Evolutionary conservation across 345 rosid species (phyloP).

Genomic region (Raphanus sativus): DNA sequence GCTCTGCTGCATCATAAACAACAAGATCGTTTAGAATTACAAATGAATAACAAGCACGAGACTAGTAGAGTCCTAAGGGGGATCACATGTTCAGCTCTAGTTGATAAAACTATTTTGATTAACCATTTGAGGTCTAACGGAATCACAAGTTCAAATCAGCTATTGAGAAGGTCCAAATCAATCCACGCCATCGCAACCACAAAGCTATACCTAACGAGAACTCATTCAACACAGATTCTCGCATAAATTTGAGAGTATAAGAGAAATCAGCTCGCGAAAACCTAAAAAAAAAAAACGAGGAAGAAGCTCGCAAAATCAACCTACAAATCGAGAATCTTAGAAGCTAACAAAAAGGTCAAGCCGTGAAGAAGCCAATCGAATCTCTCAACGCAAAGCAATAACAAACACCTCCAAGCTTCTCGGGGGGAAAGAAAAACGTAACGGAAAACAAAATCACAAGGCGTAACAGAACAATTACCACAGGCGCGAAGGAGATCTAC

Average conservation of each 20-base stretch:
- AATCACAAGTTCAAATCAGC: not conserved
- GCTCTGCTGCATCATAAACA: constrained; percentile 44
- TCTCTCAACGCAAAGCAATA: constrained; percentile 5
- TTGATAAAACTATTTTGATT: no score
- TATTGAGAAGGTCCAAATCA: not conserved
- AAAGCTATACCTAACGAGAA: constrained; percentile 20
- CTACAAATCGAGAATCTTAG: constrained; percentile 14
- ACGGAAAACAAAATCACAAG: not conserved
- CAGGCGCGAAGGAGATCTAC: constrained; percentile 28
- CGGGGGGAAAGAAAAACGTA: constrained; percentile 5
- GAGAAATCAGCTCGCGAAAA: not conserved
- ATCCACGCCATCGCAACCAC: not conserved
- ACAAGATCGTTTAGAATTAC: no score
- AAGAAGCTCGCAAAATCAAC: not conserved
- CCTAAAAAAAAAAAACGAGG: constrained; percentile 17
- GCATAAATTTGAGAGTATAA: no score
- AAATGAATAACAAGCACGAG: not conserved
- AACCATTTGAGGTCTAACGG: no score
- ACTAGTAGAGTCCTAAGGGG: no score
- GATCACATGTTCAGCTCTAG: no score
- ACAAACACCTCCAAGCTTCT: not conserved
- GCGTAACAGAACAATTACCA: constrained; percentile 21
- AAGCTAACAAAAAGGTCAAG: constrained; percentile 13
- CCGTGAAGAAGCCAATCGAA: constrained; percentile 28
- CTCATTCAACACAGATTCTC: not conserved